A percentile compares a stretch with the other conserved stretches of the same genome.
phyloP scores from a whole-genome alignment of 345 rosid species.

The Acer saccharum region DNA sequence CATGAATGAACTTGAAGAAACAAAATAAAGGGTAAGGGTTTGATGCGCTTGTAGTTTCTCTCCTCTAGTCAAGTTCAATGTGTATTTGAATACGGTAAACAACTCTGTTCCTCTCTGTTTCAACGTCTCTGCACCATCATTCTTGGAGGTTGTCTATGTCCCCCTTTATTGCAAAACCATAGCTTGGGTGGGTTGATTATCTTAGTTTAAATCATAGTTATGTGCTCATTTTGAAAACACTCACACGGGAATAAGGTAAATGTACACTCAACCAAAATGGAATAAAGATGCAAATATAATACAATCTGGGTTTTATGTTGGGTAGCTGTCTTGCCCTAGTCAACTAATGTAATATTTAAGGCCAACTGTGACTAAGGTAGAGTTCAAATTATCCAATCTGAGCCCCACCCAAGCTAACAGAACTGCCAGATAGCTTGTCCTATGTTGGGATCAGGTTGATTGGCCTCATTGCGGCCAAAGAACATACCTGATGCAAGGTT shows the following conservation, averaged over 20 bases:
- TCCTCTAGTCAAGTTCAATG: not conserved
- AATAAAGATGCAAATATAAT: not conserved
- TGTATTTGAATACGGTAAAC: not conserved
- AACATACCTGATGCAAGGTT: not conserved
- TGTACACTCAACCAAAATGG: not conserved
- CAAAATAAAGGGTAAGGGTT: not conserved
- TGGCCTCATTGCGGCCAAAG: not conserved
- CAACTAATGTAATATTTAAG: not conserved
- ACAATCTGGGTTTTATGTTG: not conserved
- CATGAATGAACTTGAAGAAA: not conserved
- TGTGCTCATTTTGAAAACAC: not conserved
- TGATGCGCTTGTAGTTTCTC: not conserved
- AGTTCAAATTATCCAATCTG: not conserved
- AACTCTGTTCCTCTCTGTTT: not conserved
- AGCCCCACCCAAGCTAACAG: not conserved
- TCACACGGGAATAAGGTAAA: not conserved
- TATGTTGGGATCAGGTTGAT: not conserved
- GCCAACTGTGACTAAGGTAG: not conserved
- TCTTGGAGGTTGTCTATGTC: not conserved
- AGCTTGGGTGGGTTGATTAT: not conserved
- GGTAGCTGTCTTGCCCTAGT: not conserved
- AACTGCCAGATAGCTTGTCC: not conserved
- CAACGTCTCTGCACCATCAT: not conserved
- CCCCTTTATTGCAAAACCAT: not conserved
- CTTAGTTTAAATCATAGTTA: not conserved